Base-by-base conservation (phyloP, 352 stramenopile genomes). In the Pythium pyrilobum region DNA sequence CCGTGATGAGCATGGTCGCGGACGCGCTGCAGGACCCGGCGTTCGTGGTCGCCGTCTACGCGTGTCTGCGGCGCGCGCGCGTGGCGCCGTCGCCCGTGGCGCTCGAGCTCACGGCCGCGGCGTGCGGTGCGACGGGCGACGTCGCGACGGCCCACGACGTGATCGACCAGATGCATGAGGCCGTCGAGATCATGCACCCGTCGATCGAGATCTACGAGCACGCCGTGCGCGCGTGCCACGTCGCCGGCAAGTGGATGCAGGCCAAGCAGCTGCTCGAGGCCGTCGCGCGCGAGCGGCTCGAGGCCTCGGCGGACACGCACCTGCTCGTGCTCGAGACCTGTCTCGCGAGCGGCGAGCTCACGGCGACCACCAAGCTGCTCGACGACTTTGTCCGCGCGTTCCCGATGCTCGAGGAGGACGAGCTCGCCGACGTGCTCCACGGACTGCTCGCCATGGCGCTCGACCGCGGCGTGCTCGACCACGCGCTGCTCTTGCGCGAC, bases 1-100 rank as follows among this genome's bases (percentile, higher is more conserved):
- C 77, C 15, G 77, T 91, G 16, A 84, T 91, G 74, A 73, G 79
- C 55, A 91, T 91, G 80, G 72, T 89, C 20, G 76, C 77, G 1
- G 67, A 87, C 45, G 75, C 74, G 9, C 69, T 82, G 55, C 44
- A 85, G 27, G 71, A 87, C 58, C 56, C 54, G 13, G 37, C 59
- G 25, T 85, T 89, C 33, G 72, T 85, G 4, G 50, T 86, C 34
- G 48, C 76, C 20, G 77, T 89, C 44, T 91, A 91, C 55, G 57
- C 56, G 52, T 69, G 64, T 50, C 58, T 87, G 18, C 72, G 80
- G 1, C 62, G 78, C n/a, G 72, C 64, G 11, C 59, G 66, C 27
- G 80, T 91, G 25, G 64, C 71, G 4, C 75, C 77, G 36, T 89
- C 80, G 34, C 80, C 80, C 16, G 67, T 87, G 25, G 89, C 80